phyloP scores from a whole-genome alignment of 1,139 yeast genomes.

The Candida glucosophila region DNA sequence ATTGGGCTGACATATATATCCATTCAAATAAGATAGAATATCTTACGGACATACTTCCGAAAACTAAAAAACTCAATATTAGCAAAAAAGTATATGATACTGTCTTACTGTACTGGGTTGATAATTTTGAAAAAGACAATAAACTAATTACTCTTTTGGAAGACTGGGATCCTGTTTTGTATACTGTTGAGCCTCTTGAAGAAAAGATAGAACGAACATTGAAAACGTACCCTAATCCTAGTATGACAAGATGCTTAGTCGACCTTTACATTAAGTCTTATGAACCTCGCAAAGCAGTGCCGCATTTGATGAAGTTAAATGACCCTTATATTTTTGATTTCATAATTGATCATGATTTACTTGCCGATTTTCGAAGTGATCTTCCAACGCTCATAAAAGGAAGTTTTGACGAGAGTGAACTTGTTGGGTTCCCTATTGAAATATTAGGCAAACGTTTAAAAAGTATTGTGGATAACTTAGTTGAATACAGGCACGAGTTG shows the following conservation, averaged over 20 bases:
- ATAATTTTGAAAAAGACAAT: conserved; percentile 16
- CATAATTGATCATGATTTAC: conserved; percentile 52
- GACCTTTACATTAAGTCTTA: conserved; percentile 47
- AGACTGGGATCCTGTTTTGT: conserved; percentile 55
- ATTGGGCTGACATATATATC: conserved; percentile 51
- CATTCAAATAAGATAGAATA: conserved; percentile 37
- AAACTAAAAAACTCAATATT: conserved; percentile 26
- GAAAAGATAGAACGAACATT: conserved; percentile 38
- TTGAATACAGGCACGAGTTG: conserved; percentile 59
- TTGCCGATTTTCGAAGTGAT: conserved; percentile 38
- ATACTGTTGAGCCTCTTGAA: conserved; percentile 39
- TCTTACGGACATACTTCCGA: conserved; percentile 50
- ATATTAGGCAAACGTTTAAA: conserved; percentile 30
- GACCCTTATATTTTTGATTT: conserved; percentile 52
- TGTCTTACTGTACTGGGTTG: conserved; percentile 44
- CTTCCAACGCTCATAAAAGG: conserved; percentile 48
- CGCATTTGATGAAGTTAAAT: conserved; percentile 47
- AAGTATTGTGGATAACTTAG: conserved; percentile 47
- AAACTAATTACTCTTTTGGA: conserved; percentile 34
- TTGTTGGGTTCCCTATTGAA: conserved; percentile 31
- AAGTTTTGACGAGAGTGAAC: conserved; percentile 24
- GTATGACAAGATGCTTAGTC: conserved; percentile 44
- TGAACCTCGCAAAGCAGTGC: conserved; percentile 56
- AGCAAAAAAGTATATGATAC: conserved; percentile 38
- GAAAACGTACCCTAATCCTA: conserved; percentile 12